A percentile compares a stretch with the other conserved stretches of the same genome.
phyloP scores from a whole-genome alignment of 192 early-diverging fungal species.

The Coemansia sp. region DNA sequence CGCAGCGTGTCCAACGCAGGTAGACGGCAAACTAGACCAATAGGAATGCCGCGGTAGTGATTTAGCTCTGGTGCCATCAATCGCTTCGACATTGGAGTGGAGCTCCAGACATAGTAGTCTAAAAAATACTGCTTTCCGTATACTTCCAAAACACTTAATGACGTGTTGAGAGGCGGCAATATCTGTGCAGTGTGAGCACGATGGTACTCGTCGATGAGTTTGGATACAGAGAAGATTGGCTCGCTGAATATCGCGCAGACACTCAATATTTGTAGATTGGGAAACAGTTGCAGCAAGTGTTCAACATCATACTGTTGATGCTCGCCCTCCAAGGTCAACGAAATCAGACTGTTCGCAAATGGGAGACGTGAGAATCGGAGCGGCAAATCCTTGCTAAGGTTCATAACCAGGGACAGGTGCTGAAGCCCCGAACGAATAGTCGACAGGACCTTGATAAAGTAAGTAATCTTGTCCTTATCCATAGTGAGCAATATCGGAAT shows the following conservation, averaged over 20 bases:
- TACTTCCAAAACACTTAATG: background rate
- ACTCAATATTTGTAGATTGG: background rate
- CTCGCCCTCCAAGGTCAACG: background rate
- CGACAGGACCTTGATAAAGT: background rate
- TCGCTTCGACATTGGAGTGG: background rate
- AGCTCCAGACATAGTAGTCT: background rate
- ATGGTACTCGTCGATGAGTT: background rate
- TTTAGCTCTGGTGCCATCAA: background rate
- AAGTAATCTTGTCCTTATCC: background rate
- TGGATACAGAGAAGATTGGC: background rate
- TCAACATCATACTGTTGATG: no score
- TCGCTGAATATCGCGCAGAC: background rate
- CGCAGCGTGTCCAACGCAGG: background rate
- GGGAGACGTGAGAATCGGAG: no score
- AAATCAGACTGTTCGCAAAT: slow-evolving; percentile 5
- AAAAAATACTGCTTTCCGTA: background rate
- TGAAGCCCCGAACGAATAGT: background rate
- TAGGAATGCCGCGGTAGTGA: background rate
- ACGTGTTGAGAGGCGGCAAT: background rate
- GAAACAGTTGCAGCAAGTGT: background rate
- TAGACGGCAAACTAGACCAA: background rate
- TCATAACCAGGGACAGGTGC: slow-evolving; percentile 7
- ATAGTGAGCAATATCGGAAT: slow-evolving; percentile 5
- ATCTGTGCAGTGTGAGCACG: background rate
- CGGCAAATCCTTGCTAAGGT: background rate